Evolutionary conservation across 2,329 filamentous ascomycete species (phyloP).

Genomic region (Exophiala lecanii-corni): DNA sequence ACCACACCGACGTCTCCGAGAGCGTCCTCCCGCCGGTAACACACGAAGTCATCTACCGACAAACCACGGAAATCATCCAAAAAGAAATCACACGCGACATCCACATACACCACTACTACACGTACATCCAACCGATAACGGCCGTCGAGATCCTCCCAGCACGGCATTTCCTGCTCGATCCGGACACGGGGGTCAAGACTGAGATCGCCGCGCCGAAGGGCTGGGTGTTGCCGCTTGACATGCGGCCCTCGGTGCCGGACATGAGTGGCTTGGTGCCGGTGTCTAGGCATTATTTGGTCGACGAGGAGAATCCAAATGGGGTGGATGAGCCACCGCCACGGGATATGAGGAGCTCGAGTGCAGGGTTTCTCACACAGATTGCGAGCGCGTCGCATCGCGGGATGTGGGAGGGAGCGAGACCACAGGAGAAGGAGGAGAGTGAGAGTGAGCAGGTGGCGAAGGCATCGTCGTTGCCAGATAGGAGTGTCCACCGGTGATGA

Average conservation of each 20-base stretch:
- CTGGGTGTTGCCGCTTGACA: conserved; percentile 20
- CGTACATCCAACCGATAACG: conserved; percentile 32
- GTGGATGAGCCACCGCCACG: conserved; percentile 13
- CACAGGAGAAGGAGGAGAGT: too few relatives aligned
- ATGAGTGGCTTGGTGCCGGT: conserved; percentile 6
- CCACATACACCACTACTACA: conserved; percentile 34
- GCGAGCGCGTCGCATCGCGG: conserved; percentile 6
- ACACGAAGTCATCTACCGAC: conserved; percentile 31
- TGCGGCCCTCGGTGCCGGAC: conserved; percentile 18
- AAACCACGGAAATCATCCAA: conserved; percentile 28
- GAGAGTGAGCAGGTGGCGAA: too few relatives aligned
- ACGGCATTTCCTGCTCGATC: conserved; percentile 30
- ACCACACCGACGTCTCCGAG: conserved; percentile 17
- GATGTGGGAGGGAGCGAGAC: too few relatives aligned
- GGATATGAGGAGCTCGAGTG: conserved; percentile 1
- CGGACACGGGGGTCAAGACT: conserved; percentile 22
- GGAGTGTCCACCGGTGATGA: too few relatives aligned
- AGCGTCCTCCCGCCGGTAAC: conserved; percentile 28
- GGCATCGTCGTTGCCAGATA: too few relatives aligned
- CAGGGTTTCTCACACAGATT: not conserved
- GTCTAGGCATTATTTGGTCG: conserved; percentile 23
- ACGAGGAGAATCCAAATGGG: conserved; percentile 24
- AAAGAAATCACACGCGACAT: conserved; percentile 34
- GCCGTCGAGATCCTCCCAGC: conserved; percentile 33
- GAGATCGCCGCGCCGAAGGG: conserved; percentile 23